Conservation (phyloP, 2,329 filamentous ascomycete genomes). For the Chaetomium globosum region DNA sequence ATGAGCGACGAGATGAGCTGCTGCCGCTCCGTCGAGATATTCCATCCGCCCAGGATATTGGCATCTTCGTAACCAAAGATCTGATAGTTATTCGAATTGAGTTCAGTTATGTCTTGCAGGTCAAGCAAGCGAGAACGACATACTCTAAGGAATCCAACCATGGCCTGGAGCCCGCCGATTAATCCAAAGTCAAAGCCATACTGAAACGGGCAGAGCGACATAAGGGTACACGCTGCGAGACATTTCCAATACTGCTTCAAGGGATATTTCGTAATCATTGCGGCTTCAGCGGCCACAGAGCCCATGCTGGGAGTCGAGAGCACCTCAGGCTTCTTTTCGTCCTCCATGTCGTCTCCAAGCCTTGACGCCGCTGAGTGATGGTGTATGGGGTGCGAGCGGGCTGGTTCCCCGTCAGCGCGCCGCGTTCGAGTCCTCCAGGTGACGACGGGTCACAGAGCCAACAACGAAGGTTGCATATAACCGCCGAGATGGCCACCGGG, state of each 20-base stretch:
- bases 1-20: constrained; percentile 51
- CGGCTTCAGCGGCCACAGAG: not conserved
- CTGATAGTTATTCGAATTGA: constrained; percentile 33
- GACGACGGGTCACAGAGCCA: not conserved
- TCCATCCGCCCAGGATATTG: constrained; percentile 46
- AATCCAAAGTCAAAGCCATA: constrained; percentile 56
- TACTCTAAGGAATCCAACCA: constrained; percentile 53
- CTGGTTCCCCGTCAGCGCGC: not conserved
- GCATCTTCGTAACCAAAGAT: constrained; percentile 44
- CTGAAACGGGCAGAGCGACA: constrained; percentile 55
- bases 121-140: not conserved
- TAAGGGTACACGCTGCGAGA: constrained; percentile 49
- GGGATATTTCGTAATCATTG: constrained; percentile 25
- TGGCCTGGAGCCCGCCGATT: constrained; percentile 55
- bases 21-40: constrained; percentile 48
- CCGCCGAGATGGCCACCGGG: not conserved
- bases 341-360: constrained; percentile 11
- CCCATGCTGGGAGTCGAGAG: not conserved
- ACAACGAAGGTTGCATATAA: not conserved
- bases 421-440: not conserved
- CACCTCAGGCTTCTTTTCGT: constrained; percentile 16
- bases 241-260: constrained; percentile 42
- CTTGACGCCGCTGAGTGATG: not conserved
- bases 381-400: not conserved
- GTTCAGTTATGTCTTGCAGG: not conserved